Conservation (phyloP, 257 asterid genomes). For the Solanum microdontum region DNA sequence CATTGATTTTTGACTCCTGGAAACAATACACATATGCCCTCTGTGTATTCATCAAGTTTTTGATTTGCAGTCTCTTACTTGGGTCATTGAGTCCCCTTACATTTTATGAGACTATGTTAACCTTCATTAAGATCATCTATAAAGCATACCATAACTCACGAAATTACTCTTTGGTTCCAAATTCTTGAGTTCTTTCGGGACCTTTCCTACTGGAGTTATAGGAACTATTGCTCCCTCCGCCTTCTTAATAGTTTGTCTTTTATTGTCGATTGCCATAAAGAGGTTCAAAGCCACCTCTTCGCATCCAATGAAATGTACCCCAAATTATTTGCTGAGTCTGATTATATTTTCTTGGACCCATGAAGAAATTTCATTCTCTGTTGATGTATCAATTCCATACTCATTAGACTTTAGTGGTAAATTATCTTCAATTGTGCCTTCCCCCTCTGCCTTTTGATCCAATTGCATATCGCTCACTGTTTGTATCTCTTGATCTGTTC, state of each 20-base stretch:
- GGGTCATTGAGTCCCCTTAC: background rate
- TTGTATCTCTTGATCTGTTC: background rate
- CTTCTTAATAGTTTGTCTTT: background rate
- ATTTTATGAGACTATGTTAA: background rate
- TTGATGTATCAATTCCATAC: background rate
- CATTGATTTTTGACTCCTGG: background rate
- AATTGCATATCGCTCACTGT: no score
- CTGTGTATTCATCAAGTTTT: background rate
- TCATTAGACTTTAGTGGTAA: background rate
- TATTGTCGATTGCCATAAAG: background rate
- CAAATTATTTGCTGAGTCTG: background rate
- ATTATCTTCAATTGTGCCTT: background rate
- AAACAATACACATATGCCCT: background rate
- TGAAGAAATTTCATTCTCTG: no score
- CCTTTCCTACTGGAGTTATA: background rate
- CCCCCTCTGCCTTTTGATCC: background rate
- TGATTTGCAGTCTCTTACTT: background rate
- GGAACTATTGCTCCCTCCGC: background rate
- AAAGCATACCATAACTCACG: background rate
- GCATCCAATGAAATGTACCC: background rate
- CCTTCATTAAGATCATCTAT: background rate
- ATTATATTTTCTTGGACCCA: background rate
- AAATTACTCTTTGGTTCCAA: background rate
- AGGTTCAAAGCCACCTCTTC: background rate
- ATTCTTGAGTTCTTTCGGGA: background rate